These are phyloP conservation scores for Thalassia testudinum DNA, from an alignment of 116 monocot genomes.

Conservation along the genomic window DNA sequence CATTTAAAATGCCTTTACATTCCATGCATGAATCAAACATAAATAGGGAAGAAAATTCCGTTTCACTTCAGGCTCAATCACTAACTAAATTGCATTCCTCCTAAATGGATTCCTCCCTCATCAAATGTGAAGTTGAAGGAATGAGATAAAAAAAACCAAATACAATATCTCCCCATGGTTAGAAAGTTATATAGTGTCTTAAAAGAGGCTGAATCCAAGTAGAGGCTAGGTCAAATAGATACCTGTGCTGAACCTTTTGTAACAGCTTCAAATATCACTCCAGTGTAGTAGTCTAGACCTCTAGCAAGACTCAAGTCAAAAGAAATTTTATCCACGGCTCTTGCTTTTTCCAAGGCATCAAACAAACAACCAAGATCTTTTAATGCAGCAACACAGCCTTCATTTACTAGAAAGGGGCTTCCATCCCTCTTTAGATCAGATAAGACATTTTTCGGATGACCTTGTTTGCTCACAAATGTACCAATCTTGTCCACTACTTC, in stretches of 20 bases:
- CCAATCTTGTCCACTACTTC: conserved; percentile 83
- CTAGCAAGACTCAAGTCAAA: conserved; percentile 98
- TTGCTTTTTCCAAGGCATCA: conserved; percentile 61
- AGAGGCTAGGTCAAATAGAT: not conserved
- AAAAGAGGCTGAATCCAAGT: no score
- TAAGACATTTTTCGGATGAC: conserved; percentile 59
- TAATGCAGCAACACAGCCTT: conserved; percentile 48
- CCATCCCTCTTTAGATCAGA: conserved; percentile 40
- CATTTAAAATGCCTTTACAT: no score
- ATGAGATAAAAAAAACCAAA: no score
- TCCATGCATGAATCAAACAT: no score
- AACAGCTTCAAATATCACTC: conserved; percentile 93
- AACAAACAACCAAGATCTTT: conserved; percentile 78
- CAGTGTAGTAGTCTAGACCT: conserved; percentile 99
- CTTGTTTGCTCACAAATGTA: conserved; percentile 70
- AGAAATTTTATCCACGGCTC: conserved; percentile 53
- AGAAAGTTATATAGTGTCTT: no score
- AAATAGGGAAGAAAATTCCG: no score
- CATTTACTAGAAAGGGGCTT: conserved; percentile 53
- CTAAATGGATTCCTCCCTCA: no score
- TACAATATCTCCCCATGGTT: no score
- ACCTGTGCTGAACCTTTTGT: conserved; percentile 91
- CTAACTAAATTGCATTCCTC: no score
- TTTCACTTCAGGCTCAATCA: no score
- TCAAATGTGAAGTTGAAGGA: no score